phyloP scores from a whole-genome alignment of 1,284 basidiomycete genomes.

The Leccinum griseonigrum region DNA sequence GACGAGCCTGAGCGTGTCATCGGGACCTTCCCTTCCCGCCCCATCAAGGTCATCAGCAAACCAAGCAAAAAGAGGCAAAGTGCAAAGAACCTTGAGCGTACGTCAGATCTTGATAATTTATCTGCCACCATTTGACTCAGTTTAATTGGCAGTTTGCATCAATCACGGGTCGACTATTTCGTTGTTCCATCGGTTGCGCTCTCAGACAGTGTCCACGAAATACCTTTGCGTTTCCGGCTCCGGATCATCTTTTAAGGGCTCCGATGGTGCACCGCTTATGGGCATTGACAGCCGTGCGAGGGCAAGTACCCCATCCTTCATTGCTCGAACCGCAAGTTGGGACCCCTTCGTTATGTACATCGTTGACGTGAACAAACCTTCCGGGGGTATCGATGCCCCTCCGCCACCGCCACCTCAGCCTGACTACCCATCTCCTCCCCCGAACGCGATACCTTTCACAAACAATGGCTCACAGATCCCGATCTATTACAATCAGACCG shows the following conservation, averaged over 20 bases:
- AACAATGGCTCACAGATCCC: constrained; percentile 77
- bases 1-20: constrained; percentile 79
- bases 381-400: constrained; percentile 69
- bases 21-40: constrained; percentile 83
- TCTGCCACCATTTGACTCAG: constrained; percentile 16
- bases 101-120: constrained; percentile 38
- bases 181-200: constrained; percentile 90
- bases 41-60: constrained; percentile 97
- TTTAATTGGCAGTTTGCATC: constrained; percentile 70
- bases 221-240: constrained; percentile 94
- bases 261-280: constrained; percentile 82
- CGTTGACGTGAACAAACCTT: constrained; percentile 80
- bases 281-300: constrained; percentile 74
- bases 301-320: constrained; percentile 76
- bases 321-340: constrained; percentile 83
- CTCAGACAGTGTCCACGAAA: constrained; percentile 93
- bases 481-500: constrained; percentile 95
- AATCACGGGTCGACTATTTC: constrained; percentile 95
- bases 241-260: constrained; percentile 85
- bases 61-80: constrained; percentile 95
- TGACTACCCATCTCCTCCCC: constrained; percentile 85
- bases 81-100: constrained; percentile 89
- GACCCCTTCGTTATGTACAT: constrained; percentile 97
- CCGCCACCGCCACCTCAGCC: constrained; percentile 77
- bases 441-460: constrained; percentile 82